Base-by-base conservation (phyloP, 306 rosid genomes). In the Rosa multiflora region DNA sequence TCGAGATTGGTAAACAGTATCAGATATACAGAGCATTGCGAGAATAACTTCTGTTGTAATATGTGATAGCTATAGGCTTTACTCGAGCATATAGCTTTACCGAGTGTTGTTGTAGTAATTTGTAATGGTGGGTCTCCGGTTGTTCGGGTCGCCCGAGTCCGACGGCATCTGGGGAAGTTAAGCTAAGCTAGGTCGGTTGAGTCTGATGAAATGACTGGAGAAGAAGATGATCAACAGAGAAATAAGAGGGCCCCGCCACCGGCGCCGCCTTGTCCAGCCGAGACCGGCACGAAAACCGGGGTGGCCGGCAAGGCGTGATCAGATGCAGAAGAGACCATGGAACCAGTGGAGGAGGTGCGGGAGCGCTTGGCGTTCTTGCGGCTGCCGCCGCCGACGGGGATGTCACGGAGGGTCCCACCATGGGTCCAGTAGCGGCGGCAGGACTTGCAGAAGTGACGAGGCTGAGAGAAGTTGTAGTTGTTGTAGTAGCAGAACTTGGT, bases 341-440 rank as follows among this genome's bases (percentile, higher is more conserved):
- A n/a, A 32, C 71, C 26, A 5, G 88, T 1, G 5, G 83, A 0
- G 51, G 86, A 55, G 2, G 91, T 89, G n/a, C 99, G 96, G 6
- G 94, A 91, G 72, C 99, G 96, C 79, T 95, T 93, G 15, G 98
- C 96, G 77, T 90, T 95, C 76, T 93, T 95, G 2, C 99, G 90
- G 59, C 88, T 87, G 1, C 98, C 99, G 0, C 99, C 99, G 3
- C 99, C 99, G 52, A 95, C 87, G 6, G 99, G 99, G 56, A 95
- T 95, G 80, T 95, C 98, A 0, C 99, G 98, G 55, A 95, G 99
- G 3, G 99, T 93, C 8, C 99, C 99, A 0, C 99, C 99, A 23
- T 93, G 97, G 5, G 99, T 95, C 99, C 99, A 95, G 82, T 95
- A 95, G 32, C 99, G 97, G n/a, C 99, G 98, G 85, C 99, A 95